Base-by-base conservation (phyloP, 2,329 filamentous ascomycete genomes). In the Fusarium musae region DNA sequence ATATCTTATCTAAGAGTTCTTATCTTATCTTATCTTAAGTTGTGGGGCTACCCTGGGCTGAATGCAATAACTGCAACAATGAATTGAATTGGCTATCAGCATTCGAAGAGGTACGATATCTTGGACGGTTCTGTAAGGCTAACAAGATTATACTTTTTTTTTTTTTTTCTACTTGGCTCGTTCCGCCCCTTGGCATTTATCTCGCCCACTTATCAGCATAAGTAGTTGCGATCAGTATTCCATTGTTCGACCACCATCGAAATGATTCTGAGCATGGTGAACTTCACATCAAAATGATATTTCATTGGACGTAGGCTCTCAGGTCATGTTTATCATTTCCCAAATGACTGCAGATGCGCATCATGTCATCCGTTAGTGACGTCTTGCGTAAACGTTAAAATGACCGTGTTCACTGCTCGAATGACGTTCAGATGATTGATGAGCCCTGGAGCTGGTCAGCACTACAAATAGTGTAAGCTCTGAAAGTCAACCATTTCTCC, bases 381-480 rank as follows among this genome's bases (percentile, higher is more conserved):
- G 62, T 68, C 42, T 32, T 26, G 16, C 59, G 57, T 56, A 63
- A 40, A 28, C 50, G 58, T 60, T 47, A 44, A 19, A 59, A 44
- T 28, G 19, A 10, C 21, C 34, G 53, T 40, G 43, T 40, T 43
- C 9, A n/a, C 46, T 52, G 12, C 32, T 58, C 58, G 43, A 43
- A 70, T 73, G 65, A 73, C 69, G 70, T n/a, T 46, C 28, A 53
- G 43, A 73, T 73, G 69, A 73, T 54, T 73, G 69, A 73, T 54
- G 54, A 15, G 8, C 32, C 4, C 23, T 40, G 4, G 5, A 42
- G 26, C 9, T n/a, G 49, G 23, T 28, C 16, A 19, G 10, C 17
- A 23, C 15, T 70, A 65, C 34, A 59, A 37, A 69, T 46, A 43
- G 9, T n/a, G 6, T 12, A 28, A 9, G 26, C 12, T 52, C 49